Evolutionary conservation across 2,329 filamentous ascomycete genomes (phyloP), one percentile per base, ranked within the genome.

Genomic region (Cercospora sp.): DNA sequence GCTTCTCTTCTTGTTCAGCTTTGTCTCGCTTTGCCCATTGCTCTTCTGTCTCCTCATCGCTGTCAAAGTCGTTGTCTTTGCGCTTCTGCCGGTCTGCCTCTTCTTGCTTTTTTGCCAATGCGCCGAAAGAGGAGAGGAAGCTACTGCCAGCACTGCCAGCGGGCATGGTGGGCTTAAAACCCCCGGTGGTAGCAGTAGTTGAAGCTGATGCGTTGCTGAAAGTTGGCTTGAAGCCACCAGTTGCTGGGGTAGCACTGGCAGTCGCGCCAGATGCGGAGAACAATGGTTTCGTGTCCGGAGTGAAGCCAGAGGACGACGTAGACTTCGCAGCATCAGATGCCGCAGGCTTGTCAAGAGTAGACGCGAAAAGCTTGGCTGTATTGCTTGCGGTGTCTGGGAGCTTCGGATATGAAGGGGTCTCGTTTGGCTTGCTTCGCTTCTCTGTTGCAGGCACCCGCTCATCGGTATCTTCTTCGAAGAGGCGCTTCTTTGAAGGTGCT

Each of bases 1-100:
- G 78, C 75, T 85, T 85, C 49, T 80, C 80, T 30, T 78, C 80
- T 70, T 83, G 81, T 71, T 82, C 76, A 71, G 83, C 82, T 49
- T 79, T 79, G 71, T 85, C 78, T 66, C 78, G 77, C 64, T 80
- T 80, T 66, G 84, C 81, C 81, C 83, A 85, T 58, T 82, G 79
- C 30, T 77, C 83, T 70, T 83, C 81, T 53, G 85, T 82, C 51
- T 85, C 83, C 64, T 85, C 82, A 13, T 85, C 84, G 7, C 83
- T 84, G 70, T 85, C 83, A 68, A 82, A 85, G 24, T 85, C 82
- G 61, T 84, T 82, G 3, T 79, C 82, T 74, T 84, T 85, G 61
- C 83, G 81, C 74, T 83, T 83, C 65, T 78, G 80, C 66, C 81
- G 82, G 57, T 81, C 82, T 58, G 81, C 79, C 55, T 81, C 80